Percentiles rank a stretch among this genome's conserved stretches.
phyloP scores from a whole-genome alignment of 345 rosid genomes.

The Luvunga scandens region DNA sequence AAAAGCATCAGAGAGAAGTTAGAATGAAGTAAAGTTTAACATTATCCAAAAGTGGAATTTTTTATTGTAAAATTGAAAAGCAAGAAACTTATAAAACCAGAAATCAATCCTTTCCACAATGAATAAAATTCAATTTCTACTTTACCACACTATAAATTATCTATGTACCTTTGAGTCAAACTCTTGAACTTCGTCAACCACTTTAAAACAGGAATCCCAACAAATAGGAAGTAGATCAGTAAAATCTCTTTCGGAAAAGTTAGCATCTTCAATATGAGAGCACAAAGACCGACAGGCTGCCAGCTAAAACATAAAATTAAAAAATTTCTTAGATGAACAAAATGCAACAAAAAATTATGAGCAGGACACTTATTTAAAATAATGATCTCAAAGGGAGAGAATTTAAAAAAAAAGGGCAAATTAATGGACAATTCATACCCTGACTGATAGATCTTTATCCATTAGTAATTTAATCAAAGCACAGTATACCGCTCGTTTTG shows the following conservation, averaged over 20 bases:
- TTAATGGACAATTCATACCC: conserved; percentile 61
- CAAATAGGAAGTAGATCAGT: conserved; percentile 87
- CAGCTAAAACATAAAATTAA: conserved; percentile 54
- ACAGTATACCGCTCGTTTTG: conserved; percentile 87
- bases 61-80: background rate
- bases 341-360: background rate
- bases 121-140: background rate
- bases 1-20: background rate
- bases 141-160: background rate
- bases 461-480: conserved; percentile 79
- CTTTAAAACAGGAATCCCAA: conserved; percentile 84
- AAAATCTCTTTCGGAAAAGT: conserved; percentile 72
- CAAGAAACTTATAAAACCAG: background rate
- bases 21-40: background rate
- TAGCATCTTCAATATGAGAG: conserved; percentile 91
- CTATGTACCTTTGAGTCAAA: conserved; percentile 88
- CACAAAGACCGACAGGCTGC: conserved; percentile 97
- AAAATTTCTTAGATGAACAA: conserved; percentile 28
- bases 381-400: background rate
- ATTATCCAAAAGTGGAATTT: background rate
- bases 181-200: conserved; percentile 94
- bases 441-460: conserved; percentile 82
- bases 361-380: conserved; percentile 3
- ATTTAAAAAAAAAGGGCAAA: conserved; percentile 3
- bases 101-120: background rate